These are phyloP conservation scores for Tephrocybe sp. DNA, from an alignment of 768 basidiomycete genomes.

Conservation along the genomic window DNA sequence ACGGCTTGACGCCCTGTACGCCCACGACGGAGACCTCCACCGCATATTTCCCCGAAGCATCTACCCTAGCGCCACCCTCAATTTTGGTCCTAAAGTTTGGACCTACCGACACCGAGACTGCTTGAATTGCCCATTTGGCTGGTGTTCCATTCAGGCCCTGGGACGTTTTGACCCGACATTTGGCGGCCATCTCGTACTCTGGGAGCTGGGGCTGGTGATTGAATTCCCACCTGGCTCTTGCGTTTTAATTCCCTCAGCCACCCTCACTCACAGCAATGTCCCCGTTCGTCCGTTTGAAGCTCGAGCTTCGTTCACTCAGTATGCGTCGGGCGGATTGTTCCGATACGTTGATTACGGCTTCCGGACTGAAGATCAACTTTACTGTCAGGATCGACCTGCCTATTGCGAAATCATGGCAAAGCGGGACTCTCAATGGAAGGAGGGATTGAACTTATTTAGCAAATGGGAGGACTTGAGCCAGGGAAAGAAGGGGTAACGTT, in stretches of 20 bases:
- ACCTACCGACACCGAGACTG: conserved; percentile 17
- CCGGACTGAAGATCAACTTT: conserved; percentile 2
- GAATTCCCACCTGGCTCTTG: conserved; percentile 14
- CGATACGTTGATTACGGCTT: conserved; percentile 23
- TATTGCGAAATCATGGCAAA: neutral
- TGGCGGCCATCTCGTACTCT: conserved; percentile 22
- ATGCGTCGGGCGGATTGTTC: conserved; percentile 25
- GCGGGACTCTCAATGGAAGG: neutral
- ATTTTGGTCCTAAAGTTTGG: too few species aligned
- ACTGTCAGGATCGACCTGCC: neutral
- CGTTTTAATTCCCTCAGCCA: conserved; percentile 29
- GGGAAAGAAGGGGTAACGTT: too few species aligned
- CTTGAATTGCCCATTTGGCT: conserved; percentile 18
- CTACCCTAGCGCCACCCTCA: too few species aligned
- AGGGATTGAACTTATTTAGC: neutral
- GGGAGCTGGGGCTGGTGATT: conserved; percentile 17
- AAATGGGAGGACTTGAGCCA: neutral
- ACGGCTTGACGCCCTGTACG: too few species aligned
- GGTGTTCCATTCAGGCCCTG: conserved; percentile 22
- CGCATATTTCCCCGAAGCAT: too few species aligned
- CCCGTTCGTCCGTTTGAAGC: conserved; percentile 17
- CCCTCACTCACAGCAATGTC: conserved; percentile 24
- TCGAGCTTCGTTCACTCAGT: conserved; percentile 26
- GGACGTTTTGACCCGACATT: conserved; percentile 17
- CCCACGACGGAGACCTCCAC: too few species aligned